Percentiles rank a stretch among this genome's conserved stretches.
Conservation (phyloP, 2,329 filamentous ascomycete genomes). For the Cladosporium cucumerinum region DNA sequence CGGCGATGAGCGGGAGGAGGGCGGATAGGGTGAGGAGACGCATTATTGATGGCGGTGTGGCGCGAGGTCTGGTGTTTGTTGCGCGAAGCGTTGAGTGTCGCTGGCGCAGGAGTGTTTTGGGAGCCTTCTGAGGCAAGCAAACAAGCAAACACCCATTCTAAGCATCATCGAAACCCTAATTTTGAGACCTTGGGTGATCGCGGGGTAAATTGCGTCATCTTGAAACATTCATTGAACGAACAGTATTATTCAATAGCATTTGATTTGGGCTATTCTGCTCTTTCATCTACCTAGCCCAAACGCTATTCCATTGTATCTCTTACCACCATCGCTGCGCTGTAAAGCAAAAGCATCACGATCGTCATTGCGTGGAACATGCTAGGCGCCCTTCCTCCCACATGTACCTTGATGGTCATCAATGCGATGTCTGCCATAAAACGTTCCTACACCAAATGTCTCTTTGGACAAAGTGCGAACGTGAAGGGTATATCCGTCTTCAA, state of each 20-base stretch:
- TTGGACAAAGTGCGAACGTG: background rate
- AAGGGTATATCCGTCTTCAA: constrained; percentile 14
- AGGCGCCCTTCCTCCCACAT: background rate
- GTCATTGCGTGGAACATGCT: background rate
- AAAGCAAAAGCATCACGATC: background rate
- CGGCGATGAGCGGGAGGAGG: constrained; percentile 14
- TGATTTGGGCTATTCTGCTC: background rate
- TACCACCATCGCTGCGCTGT: background rate
- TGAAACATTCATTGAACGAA: background rate
- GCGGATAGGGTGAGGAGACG: constrained; percentile 13
- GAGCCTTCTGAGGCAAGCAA: background rate
- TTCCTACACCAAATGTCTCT: constrained; percentile 3
- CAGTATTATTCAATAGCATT: background rate
- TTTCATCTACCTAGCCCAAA: constrained; percentile 1
- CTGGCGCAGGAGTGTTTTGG: background rate
- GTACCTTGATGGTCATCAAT: constrained; percentile 11
- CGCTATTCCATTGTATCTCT: background rate
- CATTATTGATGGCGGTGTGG: background rate
- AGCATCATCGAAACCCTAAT: constrained; percentile 4
- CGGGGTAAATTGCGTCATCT: constrained; percentile 2
- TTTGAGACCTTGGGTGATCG: background rate
- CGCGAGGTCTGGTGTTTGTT: background rate
- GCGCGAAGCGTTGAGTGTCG: background rate
- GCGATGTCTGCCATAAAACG: background rate
- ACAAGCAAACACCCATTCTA: background rate